Base-by-base conservation (phyloP, 768 basidiomycete genomes). In the Cystofilobasidium ferigula region DNA sequence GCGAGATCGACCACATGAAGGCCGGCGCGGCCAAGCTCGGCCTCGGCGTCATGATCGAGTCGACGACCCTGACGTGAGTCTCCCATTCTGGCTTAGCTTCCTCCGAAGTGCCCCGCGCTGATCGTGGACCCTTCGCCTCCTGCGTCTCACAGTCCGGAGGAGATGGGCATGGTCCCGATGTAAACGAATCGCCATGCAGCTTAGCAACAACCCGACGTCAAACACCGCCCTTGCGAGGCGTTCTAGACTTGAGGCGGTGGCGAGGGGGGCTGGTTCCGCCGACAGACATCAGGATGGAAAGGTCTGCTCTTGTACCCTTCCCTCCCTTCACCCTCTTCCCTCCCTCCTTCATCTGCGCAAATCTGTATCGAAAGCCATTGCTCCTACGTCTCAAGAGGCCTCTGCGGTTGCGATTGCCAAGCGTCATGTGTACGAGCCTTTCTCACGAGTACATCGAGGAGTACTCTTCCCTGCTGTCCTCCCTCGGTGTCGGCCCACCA, bases 1-100 rank as follows among this genome's bases (percentile, higher is more conserved):
- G 95, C 13, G 95, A 99, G 81, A 91, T 99, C 71, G 95, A 99
- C 76, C 95, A 99, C 82, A 87, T 90, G 81, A 98, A 93, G 85
- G 53, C 34, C 28, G 61, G 42, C 77, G 80, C 89, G 47, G 88
- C 90, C 34, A 94, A 92, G 78, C 86, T 95, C 67, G 94, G 94
- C 69, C 86, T 97, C 12, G 93, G 93, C 79, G 89, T 98, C 77
- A 94, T 92, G 89, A 89, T 98, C 69, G 93, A 98, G 82, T 75
- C 76, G 1, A 74, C 75, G 13, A 73, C 75, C 28, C 72, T 78
- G 73, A 54, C 51, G 51, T 54, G 51, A 61, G 67, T 53, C 51
- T 57, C 62, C 58, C 64, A 0, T 45, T 43, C 28, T 16, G 51
- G 6, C 40, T 20, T 24, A 10, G 10, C 1, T 34, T 8, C 16